Base-by-base conservation (phyloP, 2,329 filamentous ascomycete species). In the Apiospora aurea region DNA sequence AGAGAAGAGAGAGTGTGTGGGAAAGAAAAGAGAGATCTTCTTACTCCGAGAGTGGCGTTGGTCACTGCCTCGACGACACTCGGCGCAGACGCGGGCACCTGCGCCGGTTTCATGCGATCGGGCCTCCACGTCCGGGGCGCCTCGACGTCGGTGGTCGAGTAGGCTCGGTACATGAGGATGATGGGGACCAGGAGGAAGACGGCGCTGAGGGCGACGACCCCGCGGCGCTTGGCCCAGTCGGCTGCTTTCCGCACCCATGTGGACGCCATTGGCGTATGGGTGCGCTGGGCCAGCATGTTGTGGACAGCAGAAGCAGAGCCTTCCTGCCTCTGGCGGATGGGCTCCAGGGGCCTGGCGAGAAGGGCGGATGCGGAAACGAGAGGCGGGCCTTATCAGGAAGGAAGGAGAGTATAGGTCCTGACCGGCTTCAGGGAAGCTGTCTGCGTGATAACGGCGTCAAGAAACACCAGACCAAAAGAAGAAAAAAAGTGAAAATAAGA, bases 11-110 rank as follows among this genome's bases (percentile, higher is more conserved):
- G n/a, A n/a, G 26, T 2, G 26, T 29, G 26, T 2, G 26, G 1
- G 26, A 13, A 11, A 24, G 44, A 11, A n/a, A 24, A 21, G 26
- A 29, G n/a, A 46, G 41, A 46, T 44, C 1, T 7, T 7, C 68
- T 69, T 69, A 69, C 68, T 13, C 68, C 68, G 29, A 69, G 68
- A n/a, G 68, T 69, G 16, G 18, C 46, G 16, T 69, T 69, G n/a
- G 68, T 68, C 21, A 47, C 66, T 21, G 66, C 66, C 43, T 43
- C 46, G 66, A 68, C 16, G 4, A 47, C 26, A 26, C 43, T 46
- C 7, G 24, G 43, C 6, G 66, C n/a, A 4, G 66, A 68, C 7
- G 66, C 24, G 7, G 66, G 66, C 8, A 68, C 46, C 66, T 68
- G 43, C 14, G n/a, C 24, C 14, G 43, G 16, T n/a, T 47, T 47